Evolutionary conservation across 73 alveolate species (phyloP).

Genomic region (Paramecium pentaurelia): DNA sequence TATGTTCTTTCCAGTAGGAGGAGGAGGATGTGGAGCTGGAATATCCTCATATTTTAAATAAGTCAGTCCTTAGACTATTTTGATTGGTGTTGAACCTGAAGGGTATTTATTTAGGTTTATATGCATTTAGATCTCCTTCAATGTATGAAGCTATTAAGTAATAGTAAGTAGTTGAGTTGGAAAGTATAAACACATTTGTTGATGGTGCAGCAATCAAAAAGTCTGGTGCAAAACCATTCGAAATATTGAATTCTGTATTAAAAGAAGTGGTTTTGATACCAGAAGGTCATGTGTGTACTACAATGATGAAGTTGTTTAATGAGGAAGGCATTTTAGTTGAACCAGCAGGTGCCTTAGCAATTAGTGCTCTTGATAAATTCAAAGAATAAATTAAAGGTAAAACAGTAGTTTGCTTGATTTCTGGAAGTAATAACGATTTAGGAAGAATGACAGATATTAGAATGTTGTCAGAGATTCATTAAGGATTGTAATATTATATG

Average conservation of each 20-base stretch:
- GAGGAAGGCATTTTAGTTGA: constrained; percentile 54
- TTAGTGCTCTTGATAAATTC: constrained; percentile 35
- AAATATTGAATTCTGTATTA: constrained; percentile 19
- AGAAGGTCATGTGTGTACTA: constrained; percentile 58
- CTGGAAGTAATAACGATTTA: constrained; percentile 56
- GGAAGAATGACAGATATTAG: constrained; percentile 57
- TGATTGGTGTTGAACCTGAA: constrained; percentile 51
- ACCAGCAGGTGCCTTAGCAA: constrained; percentile 61
- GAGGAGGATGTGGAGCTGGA: constrained; percentile 58
- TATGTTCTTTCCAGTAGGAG: constrained; percentile 54
- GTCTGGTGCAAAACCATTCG: constrained; percentile 47
- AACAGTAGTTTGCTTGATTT: constrained; percentile 52
- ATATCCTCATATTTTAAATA: constrained; percentile 39
- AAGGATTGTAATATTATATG: constrained; percentile 55
- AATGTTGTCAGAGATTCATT: constrained; percentile 48
- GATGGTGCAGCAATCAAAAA: constrained; percentile 59
- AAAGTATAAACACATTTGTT: constrained; percentile 46
- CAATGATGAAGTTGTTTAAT: constrained; percentile 45
- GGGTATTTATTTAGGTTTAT: not conserved
- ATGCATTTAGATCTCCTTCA: constrained; percentile 39
- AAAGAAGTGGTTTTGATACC: constrained; percentile 12
- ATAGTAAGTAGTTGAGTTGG: constrained; percentile 15
- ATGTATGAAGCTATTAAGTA: constrained; percentile 39
- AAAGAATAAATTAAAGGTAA: constrained; percentile 49
- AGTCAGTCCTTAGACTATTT: constrained; percentile 42